phyloP scores from a whole-genome alignment of 2,329 filamentous ascomycete species.

The Macrophomina pseudophaseolina region DNA sequence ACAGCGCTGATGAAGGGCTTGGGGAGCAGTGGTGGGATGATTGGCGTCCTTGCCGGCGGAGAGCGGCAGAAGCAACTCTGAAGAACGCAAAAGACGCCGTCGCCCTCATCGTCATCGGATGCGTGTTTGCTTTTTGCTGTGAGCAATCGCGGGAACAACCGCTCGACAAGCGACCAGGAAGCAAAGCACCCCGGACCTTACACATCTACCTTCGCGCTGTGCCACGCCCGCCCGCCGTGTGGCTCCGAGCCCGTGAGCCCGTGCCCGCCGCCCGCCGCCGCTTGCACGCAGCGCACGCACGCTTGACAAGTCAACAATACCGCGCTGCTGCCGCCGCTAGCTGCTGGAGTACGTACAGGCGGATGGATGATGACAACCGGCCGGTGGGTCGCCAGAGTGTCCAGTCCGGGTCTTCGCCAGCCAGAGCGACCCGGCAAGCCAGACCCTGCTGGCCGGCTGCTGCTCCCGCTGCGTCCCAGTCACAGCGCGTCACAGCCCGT shows the following conservation, averaged over 20 bases:
- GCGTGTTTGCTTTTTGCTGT: constrained; percentile 15
- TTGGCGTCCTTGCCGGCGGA: neutral
- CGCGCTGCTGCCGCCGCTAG: constrained; percentile 14
- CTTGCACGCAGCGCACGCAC: no score
- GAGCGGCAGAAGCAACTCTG: neutral
- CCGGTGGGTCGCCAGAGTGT: constrained; percentile 14
- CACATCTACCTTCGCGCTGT: neutral
- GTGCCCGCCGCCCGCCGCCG: neutral
- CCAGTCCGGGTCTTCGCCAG: neutral
- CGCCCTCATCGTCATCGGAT: neutral
- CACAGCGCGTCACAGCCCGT: constrained; percentile 20
- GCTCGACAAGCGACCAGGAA: constrained; percentile 9
- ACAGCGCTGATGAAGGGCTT: neutral
- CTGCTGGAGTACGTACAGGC: neutral
- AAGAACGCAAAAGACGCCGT: neutral
- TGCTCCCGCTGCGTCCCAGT: constrained; percentile 13
- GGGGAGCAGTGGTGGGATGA: neutral
- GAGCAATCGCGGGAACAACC: constrained; percentile 6
- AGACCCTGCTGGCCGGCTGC: constrained; percentile 15
- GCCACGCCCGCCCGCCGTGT: neutral
- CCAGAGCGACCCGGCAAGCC: constrained; percentile 2
- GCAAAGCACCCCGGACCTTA: constrained; percentile 7
- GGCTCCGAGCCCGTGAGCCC: neutral
- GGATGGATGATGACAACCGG: constrained; percentile 20
- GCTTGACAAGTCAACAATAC: neutral